These are phyloP conservation scores for Trypanosoma brucei DNA, from an alignment of 208 protist species.

Conservation along the genomic window DNA sequence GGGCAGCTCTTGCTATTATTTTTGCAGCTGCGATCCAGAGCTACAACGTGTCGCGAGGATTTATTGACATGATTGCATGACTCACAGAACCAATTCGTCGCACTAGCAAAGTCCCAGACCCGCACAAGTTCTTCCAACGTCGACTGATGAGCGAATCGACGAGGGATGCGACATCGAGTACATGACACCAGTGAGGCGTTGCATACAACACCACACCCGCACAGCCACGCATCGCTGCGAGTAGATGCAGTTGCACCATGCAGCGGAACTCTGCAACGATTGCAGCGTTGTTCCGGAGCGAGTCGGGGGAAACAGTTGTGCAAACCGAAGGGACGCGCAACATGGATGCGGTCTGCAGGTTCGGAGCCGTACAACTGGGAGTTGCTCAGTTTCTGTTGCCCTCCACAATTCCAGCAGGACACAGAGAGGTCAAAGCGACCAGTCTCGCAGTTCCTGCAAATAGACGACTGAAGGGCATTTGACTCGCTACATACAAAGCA, in stretches of 20 bases:
- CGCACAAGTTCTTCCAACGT: constrained; percentile 28
- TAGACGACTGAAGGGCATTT: constrained; percentile 49
- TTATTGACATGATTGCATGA: constrained; percentile 60
- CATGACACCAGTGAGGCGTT: constrained; percentile 30
- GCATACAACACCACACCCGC: constrained; percentile 54
- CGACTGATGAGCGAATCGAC: constrained; percentile 17
- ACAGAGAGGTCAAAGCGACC: constrained; percentile 55
- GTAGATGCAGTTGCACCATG: constrained; percentile 40
- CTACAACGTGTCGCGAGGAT: constrained; percentile 44
- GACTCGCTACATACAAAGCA: constrained; percentile 55
- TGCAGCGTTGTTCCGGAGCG: constrained; percentile 36
- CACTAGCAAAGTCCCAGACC: constrained; percentile 52
- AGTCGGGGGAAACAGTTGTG: constrained; percentile 42
- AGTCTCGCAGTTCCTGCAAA: constrained; percentile 45
- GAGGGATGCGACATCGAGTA: constrained; percentile 58
- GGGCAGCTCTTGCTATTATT: neutral
- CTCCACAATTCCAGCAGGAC: constrained; percentile 35
- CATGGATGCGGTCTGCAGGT: constrained; percentile 18
- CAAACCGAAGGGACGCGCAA: constrained; percentile 26
- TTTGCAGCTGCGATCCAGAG: constrained; percentile 10
- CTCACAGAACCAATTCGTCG: constrained; percentile 73
- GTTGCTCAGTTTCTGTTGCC: constrained; percentile 31
- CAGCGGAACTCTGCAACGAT: constrained; percentile 32
- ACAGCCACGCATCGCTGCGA: constrained; percentile 48
- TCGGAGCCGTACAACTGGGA: constrained; percentile 33